phyloP scores from a whole-genome alignment of 164 flowering plant genomes.

The Piper betle region DNA sequence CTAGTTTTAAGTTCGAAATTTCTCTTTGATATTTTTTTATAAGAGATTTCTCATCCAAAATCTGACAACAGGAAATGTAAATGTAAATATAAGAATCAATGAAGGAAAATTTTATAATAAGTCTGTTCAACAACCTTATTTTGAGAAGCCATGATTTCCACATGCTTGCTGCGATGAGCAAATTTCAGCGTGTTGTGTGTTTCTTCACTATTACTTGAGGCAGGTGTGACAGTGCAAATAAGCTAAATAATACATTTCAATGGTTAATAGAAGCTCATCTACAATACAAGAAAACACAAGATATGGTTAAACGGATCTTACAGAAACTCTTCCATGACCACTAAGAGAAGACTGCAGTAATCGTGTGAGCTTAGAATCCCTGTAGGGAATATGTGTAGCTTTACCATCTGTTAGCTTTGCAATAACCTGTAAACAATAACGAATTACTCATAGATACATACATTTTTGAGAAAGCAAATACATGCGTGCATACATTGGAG shows the following conservation, averaged over 20 bases:
- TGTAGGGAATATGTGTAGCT: conserved; percentile 70
- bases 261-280: background rate
- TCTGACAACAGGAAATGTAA: conserved; percentile 19
- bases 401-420: conserved; percentile 63
- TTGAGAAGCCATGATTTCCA: conserved; percentile 72
- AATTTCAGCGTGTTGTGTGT: conserved; percentile 79
- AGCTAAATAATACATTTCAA: conserved; percentile 30
- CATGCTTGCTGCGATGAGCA: conserved; percentile 66
- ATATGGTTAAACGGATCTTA: conserved; percentile 17
- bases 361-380: conserved; percentile 86
- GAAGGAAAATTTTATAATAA: background rate
- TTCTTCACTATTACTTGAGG: conserved; percentile 71
- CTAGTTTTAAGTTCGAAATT: conserved; percentile 57
- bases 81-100: background rate
- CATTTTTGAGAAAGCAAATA: background rate
- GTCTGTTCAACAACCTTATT: conserved; percentile 38
- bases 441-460: background rate
- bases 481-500: background rate
- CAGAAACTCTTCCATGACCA: conserved; percentile 79
- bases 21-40: conserved; percentile 78
- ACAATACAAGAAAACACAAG: background rate
- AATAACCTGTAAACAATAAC: conserved; percentile 41
- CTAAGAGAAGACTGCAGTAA: conserved; percentile 72
- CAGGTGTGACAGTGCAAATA: conserved; percentile 85
- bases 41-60: conserved; percentile 83